A percentile compares a stretch with the other conserved stretches of the same genome.
phyloP scores from a whole-genome alignment of 208 protist genomes.

The Entamoeba moshkovskii region DNA sequence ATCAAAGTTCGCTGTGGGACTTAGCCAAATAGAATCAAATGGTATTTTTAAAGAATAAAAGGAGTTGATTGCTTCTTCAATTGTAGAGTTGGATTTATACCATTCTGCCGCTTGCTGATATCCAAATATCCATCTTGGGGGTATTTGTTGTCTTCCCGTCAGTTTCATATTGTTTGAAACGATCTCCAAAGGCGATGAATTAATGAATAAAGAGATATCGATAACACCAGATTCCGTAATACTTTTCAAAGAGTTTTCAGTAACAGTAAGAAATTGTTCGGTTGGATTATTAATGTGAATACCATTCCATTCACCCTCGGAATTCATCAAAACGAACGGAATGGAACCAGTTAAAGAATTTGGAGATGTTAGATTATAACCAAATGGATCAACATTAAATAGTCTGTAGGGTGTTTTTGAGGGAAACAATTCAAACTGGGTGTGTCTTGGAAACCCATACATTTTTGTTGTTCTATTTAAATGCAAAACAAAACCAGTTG shows the following conservation, averaged over 20 bases:
- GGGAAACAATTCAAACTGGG: not conserved
- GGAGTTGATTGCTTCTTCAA: not conserved
- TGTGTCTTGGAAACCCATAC: not conserved
- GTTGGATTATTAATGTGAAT: not conserved
- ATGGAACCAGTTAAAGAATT: not conserved
- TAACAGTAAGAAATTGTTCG: not conserved
- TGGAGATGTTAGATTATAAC: not conserved
- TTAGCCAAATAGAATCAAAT: not conserved
- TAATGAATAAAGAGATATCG: not conserved
- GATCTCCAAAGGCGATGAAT: not conserved
- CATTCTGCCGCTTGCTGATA: not conserved
- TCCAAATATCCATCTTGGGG: not conserved
- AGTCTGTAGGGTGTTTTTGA: not conserved
- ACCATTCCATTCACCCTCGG: not conserved
- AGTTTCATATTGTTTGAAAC: not conserved
- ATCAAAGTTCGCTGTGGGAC: not conserved
- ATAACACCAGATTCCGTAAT: not conserved
- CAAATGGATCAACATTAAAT: slow-evolving; percentile 1
- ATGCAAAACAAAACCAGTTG: not conserved
- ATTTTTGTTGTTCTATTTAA: not conserved
- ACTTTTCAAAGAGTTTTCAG: not conserved
- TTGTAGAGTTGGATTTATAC: not conserved
- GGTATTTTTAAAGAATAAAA: not conserved
- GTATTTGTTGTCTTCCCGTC: not conserved
- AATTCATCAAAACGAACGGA: not conserved